Evolutionary conservation across 345 rosid species (phyloP).

Genomic region (Eucalyptus lansdowneana): DNA sequence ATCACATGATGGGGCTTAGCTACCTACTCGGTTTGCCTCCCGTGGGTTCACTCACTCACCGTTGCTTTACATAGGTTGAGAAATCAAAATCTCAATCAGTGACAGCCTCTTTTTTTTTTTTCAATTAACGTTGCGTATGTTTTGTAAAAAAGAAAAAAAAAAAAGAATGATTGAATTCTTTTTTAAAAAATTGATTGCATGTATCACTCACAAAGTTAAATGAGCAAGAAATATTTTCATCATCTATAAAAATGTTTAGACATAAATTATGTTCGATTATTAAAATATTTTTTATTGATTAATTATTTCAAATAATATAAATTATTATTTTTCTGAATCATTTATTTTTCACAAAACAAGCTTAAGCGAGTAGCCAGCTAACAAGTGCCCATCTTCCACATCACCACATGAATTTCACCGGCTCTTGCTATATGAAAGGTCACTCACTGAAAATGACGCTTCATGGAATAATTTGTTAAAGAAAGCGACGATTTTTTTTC

Average conservation of each 20-base stretch:
- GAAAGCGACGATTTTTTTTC: background rate
- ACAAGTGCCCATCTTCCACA: background rate
- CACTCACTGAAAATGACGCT: background rate
- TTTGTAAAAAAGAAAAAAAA: too few species aligned
- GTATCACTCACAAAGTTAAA: background rate
- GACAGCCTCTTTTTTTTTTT: background rate
- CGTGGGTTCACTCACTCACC: background rate
- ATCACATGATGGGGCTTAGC: background rate
- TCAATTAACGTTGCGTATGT: background rate
- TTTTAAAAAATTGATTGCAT: too few species aligned
- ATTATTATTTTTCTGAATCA: accelerated
- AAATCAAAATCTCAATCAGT: background rate
- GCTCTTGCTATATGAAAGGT: background rate
- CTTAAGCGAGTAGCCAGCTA: background rate
- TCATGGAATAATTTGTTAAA: background rate
- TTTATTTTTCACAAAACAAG: too few species aligned
- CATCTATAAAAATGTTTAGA: background rate
- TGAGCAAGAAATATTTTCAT: too few species aligned
- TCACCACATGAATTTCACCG: background rate
- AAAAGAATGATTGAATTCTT: too few species aligned
- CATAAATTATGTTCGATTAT: too few species aligned
- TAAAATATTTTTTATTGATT: too few species aligned
- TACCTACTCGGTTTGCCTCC: background rate
- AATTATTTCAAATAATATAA: too few species aligned
- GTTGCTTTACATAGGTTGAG: background rate